These are phyloP conservation scores for Leccinellum rugosiceps DNA, from an alignment of 768 basidiomycete genomes.

Conservation along the genomic window DNA sequence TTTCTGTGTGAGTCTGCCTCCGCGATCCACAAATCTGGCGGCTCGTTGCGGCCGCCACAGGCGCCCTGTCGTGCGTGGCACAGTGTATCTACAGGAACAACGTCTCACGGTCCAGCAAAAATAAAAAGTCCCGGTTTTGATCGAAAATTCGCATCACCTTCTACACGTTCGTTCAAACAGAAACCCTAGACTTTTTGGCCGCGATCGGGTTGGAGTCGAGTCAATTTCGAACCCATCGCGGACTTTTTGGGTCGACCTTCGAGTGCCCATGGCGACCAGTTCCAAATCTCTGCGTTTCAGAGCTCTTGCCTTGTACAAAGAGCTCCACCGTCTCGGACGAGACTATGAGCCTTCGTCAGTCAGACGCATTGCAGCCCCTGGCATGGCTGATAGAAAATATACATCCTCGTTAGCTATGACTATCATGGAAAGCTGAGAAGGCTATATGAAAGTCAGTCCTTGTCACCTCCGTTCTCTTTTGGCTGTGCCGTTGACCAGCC, in stretches of 20 bases:
- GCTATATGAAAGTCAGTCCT: slow-evolving; percentile 66
- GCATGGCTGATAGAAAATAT: slow-evolving; percentile 6
- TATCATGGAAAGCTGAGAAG: slow-evolving; percentile 70
- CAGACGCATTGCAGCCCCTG: slow-evolving; percentile 7
- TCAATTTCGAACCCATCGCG: background rate
- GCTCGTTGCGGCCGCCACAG: background rate
- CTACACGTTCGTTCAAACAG: background rate
- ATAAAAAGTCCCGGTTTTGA: background rate
- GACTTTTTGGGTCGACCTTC: background rate
- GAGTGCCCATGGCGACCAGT: slow-evolving; percentile 42
- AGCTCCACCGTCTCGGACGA: slow-evolving; percentile 73
- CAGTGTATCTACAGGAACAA: background rate
- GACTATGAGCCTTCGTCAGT: slow-evolving; percentile 82
- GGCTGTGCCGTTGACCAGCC: background rate
- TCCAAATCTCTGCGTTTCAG: slow-evolving; percentile 49
- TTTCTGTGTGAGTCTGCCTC: background rate
- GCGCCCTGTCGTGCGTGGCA: background rate
- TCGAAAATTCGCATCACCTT: background rate
- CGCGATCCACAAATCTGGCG: too few species aligned
- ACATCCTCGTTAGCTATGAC: slow-evolving; percentile 54
- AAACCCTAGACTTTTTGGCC: background rate
- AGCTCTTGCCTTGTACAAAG: slow-evolving; percentile 75
- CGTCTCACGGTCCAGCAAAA: background rate
- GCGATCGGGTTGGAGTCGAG: background rate
- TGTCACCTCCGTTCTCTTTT: background rate